Evolutionary conservation across 345 rosid genomes (phyloP).

Genomic region (Eucalyptus cloeziana): DNA sequence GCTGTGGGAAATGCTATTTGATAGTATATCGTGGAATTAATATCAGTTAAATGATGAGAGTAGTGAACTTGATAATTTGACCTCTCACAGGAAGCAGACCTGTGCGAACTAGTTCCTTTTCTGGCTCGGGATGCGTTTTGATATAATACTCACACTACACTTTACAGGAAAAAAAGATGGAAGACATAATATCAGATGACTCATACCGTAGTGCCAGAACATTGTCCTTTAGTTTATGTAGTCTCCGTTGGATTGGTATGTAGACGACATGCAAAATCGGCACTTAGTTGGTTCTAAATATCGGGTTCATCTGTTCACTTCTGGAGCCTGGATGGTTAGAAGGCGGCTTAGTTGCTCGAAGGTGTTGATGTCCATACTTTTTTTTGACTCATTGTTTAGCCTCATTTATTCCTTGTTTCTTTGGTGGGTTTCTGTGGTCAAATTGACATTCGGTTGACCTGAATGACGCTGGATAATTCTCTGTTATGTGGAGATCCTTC

Average conservation of each 20-base stretch:
- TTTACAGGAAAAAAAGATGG: neutral
- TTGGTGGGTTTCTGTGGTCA: neutral
- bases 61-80: neutral
- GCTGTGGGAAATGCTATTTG: neutral
- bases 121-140: neutral
- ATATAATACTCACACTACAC: neutral
- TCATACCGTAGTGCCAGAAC: neutral
- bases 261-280: neutral
- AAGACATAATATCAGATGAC: neutral
- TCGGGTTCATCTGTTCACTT: neutral
- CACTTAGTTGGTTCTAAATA: neutral
- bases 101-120: neutral
- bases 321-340: neutral
- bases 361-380: neutral
- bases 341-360: neutral
- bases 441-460: neutral
- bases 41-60: neutral
- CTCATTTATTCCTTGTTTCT: neutral
- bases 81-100: neutral
- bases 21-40: neutral
- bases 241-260: neutral
- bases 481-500: neutral
- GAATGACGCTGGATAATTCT: neutral
- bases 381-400: neutral
- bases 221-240: neutral